Evolutionary conservation across 2,329 filamentous ascomycete species (phyloP).

Genomic region (Trichophyton mentagrophytes): DNA sequence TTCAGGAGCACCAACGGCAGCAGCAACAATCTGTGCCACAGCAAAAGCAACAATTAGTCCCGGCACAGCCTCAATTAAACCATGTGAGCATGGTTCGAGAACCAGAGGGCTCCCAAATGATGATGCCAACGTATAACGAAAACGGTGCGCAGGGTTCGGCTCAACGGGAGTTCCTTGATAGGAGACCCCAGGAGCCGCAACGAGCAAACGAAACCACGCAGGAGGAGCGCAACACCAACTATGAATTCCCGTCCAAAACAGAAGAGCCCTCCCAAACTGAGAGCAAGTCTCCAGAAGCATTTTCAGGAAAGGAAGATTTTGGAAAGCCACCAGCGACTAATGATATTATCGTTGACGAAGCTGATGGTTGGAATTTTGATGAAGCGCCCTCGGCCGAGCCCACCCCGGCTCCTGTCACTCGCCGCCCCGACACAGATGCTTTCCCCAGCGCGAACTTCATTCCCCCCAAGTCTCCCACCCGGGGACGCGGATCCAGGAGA

Average conservation of each 20-base stretch:
- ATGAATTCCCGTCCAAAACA: conserved; percentile 1
- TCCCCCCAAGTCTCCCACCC: conserved; percentile 65
- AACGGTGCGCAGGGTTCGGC: conserved; percentile 20
- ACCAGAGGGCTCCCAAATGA: conserved; percentile 46
- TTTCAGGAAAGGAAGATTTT: conserved; percentile 27
- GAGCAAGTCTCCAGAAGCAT: conserved; percentile 32
- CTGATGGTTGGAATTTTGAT: conserved; percentile 88
- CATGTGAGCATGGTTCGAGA: conserved; percentile 39
- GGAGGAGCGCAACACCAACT: conserved; percentile 19
- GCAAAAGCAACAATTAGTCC: conserved; percentile 18
- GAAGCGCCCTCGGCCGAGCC: conserved; percentile 49
- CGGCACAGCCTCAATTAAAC: conserved; percentile 38
- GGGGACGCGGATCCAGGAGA: conserved; percentile 54
- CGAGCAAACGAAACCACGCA: conserved; percentile 42
- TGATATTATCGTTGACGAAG: conserved; percentile 33
- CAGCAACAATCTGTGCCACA: conserved; percentile 43
- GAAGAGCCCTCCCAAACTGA: neutral
- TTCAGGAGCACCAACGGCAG: conserved; percentile 49
- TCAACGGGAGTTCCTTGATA: conserved; percentile 30
- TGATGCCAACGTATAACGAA: conserved; percentile 34
- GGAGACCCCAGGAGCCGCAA: conserved; percentile 29
- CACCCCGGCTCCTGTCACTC: conserved; percentile 34
- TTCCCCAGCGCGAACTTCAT: conserved; percentile 73
- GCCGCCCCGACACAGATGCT: conserved; percentile 69
- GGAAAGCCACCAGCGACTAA: neutral